These are phyloP conservation scores for Prunus mongolica DNA, from an alignment of 306 rosid genomes.

Conservation along the genomic window DNA sequence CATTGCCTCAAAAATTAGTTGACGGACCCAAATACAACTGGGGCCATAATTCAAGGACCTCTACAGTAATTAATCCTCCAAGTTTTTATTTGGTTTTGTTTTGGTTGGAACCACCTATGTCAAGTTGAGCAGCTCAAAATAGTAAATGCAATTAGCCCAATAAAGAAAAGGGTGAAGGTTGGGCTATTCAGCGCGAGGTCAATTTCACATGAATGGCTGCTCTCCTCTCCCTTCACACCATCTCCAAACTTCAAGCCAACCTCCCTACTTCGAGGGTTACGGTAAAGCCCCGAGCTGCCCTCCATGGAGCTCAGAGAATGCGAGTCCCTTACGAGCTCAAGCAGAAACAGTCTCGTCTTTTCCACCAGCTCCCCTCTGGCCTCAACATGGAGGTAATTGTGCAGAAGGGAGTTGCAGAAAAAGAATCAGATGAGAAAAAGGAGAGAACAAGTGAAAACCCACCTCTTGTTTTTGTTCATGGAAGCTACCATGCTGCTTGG, in stretches of 20 bases:
- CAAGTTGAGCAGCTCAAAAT: too few species aligned
- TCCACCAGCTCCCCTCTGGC: conserved; percentile 76
- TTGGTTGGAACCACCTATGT: too few species aligned
- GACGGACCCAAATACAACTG: too few species aligned
- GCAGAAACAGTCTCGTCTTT: conserved; percentile 68
- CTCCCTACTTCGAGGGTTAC: conserved; percentile 1
- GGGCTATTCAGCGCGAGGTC: background rate
- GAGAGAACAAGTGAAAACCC: conserved; percentile 21
- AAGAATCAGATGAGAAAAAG: conserved; percentile 9
- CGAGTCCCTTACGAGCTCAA: conserved; percentile 46
- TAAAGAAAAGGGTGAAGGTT: too few species aligned
- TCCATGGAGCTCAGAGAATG: conserved; percentile 38
- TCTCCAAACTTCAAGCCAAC: conserved; percentile 19
- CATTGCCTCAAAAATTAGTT: too few species aligned
- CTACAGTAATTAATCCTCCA: too few species aligned
- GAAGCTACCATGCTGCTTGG: conserved; percentile 98
- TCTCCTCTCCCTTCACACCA: conserved; percentile 22
- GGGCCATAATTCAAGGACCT: too few species aligned
- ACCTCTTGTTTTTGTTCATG: conserved; percentile 81
- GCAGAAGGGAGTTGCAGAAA: conserved; percentile 43
- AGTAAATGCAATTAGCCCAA: too few species aligned
- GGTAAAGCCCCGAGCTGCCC: conserved; percentile 30
- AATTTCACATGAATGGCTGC: conserved; percentile 29
- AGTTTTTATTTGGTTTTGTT: too few species aligned
- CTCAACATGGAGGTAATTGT: conserved; percentile 68